Percentiles rank a stretch among this genome's conserved stretches.
phyloP scores from a whole-genome alignment of 2,329 filamentous ascomycete species.

The Acrodontium crateriforme region DNA sequence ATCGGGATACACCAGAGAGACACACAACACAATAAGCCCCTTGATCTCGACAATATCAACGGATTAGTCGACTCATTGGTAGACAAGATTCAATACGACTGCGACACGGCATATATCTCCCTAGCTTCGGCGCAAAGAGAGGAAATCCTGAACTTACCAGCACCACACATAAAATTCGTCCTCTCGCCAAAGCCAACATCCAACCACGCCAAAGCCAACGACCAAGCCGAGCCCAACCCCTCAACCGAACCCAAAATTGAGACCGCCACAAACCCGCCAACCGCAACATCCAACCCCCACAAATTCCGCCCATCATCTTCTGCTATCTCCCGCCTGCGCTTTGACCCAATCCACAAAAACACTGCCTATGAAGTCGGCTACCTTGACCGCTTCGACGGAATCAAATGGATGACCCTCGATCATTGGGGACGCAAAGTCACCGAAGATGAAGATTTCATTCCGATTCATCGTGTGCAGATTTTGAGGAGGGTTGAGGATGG shows the following conservation, averaged over 20 bases:
- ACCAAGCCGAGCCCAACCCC: not conserved
- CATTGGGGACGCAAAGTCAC: constrained; percentile 38
- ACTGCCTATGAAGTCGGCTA: constrained; percentile 39
- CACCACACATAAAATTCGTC: too few relatives aligned
- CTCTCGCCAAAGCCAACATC: too few relatives aligned
- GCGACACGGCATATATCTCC: too few relatives aligned
- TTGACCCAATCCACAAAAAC: constrained; percentile 33
- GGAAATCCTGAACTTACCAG: too few relatives aligned
- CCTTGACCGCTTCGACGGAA: constrained; percentile 37
- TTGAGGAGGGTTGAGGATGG: constrained; percentile 28
- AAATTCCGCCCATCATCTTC: constrained; percentile 3
- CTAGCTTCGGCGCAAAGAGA: too few relatives aligned
- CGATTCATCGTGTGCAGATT: constrained; percentile 39
- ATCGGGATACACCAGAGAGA: too few relatives aligned
- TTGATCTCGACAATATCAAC: too few relatives aligned
- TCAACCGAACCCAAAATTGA: not conserved
- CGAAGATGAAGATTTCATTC: constrained; percentile 44
- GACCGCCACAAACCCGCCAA: not conserved
- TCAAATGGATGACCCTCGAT: constrained; percentile 33
- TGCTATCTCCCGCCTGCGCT: constrained; percentile 23
- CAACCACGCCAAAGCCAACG: too few relatives aligned
- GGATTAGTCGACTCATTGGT: too few relatives aligned
- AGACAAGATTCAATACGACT: too few relatives aligned
- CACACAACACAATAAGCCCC: too few relatives aligned
- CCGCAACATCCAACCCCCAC: not conserved